Percentiles rank a stretch among this genome's conserved stretches.
phyloP scores from a whole-genome alignment of 2,329 filamentous ascomycete species.

The Rhytidhysteron rufulum region DNA sequence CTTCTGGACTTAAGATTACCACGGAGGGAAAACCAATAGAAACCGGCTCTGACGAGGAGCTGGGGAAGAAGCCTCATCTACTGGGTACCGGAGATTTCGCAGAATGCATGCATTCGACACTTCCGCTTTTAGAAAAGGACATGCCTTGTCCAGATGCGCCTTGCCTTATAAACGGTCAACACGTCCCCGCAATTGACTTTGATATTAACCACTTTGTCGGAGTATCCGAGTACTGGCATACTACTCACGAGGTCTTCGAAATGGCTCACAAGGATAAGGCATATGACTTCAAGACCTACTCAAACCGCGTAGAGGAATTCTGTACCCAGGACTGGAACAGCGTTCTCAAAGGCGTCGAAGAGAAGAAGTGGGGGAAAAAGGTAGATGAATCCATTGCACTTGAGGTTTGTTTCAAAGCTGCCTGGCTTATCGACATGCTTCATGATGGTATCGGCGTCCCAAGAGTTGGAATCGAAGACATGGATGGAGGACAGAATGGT shows the following conservation, averaged over 20 bases:
- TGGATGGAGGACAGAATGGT: constrained; percentile 58
- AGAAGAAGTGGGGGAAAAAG: constrained; percentile 70
- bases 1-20: constrained; percentile 69
- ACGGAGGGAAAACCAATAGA: constrained; percentile 62
- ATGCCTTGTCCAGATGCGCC: constrained; percentile 76
- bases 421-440: constrained; percentile 94
- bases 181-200: constrained; percentile 94
- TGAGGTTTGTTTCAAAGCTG: constrained; percentile 95
- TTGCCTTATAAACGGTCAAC: constrained; percentile 84
- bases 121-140: constrained; percentile 85
- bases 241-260: constrained; percentile 89
- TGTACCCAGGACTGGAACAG: constrained; percentile 78
- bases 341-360: constrained; percentile 64
- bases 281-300: constrained; percentile 89
- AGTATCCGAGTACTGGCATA: constrained; percentile 98
- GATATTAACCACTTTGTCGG: constrained; percentile 96
- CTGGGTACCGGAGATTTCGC: constrained; percentile 84
- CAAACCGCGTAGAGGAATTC: constrained; percentile 77
- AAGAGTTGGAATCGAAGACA: constrained; percentile 71
- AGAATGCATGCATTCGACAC: constrained; percentile 77
- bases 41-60: constrained; percentile 39
- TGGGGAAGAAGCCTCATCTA: constrained; percentile 51
- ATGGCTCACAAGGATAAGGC: constrained; percentile 70
- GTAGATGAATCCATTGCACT: constrained; percentile 69
- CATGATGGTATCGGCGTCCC: constrained; percentile 96